Evolutionary conservation across 306 rosid genomes (phyloP).

Genomic region (Sphenostylis stenocarpa): DNA sequence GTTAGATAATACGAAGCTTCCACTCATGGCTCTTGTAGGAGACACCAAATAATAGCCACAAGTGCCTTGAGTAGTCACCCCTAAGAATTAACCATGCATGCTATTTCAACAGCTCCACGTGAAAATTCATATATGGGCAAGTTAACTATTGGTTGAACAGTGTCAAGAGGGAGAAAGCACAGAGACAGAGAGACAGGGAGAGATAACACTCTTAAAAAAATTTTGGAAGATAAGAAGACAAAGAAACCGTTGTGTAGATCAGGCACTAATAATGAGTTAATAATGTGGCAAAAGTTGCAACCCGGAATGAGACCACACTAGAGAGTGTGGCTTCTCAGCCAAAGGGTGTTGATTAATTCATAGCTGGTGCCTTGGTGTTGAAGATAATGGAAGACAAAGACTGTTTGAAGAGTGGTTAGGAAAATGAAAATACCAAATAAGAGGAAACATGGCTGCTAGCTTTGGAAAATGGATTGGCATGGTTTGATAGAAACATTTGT

Average conservation of each 20-base stretch:
- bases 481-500: constrained; percentile 56
- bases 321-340: constrained; percentile 7
- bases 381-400: constrained; percentile 36
- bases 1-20: constrained; percentile 67
- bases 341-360: neutral
- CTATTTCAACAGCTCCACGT: constrained; percentile 53
- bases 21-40: constrained; percentile 57
- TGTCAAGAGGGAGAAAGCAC: constrained; percentile 3
- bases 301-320: constrained; percentile 28
- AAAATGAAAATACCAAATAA: constrained; percentile 34
- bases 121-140: constrained; percentile 44
- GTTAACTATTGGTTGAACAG: constrained; percentile 46
- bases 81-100: constrained; percentile 56
- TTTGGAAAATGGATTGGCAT: constrained; percentile 55
- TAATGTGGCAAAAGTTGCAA: constrained; percentile 19
- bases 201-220: neutral
- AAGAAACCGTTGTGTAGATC: constrained; percentile 5
- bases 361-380: constrained; percentile 22
- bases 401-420: constrained; percentile 18
- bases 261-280: constrained; percentile 12
- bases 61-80: constrained; percentile 63
- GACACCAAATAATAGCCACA: constrained; percentile 59
- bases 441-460: constrained; percentile 42
- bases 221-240: constrained; percentile 29
- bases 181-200: neutral